These are phyloP conservation scores for Jaminaea rosea DNA, from an alignment of 1,284 basidiomycete species.

Conservation along the genomic window DNA sequence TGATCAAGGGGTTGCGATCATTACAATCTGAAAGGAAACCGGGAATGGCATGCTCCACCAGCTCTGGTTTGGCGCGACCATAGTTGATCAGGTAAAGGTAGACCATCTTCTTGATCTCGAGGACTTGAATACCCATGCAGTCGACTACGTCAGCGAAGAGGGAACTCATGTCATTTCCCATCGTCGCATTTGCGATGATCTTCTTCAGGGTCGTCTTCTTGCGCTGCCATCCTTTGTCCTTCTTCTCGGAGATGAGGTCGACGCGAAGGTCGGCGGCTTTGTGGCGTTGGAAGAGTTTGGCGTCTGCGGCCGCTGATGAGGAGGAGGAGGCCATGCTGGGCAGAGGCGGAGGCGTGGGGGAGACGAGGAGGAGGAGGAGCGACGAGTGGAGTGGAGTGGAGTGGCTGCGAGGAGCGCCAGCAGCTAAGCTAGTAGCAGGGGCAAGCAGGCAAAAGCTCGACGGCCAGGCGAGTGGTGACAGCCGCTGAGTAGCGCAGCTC, in stretches of 20 bases:
- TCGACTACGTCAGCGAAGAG: slow-evolving; percentile 75
- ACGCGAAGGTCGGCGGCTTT: slow-evolving; percentile 42
- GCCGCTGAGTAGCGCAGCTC: too few species aligned
- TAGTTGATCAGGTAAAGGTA: slow-evolving; percentile 73
- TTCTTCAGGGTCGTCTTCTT: slow-evolving; percentile 43
- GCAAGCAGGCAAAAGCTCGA: too few species aligned
- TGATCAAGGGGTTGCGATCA: slow-evolving; percentile 81
- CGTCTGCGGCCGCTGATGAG: slow-evolving; percentile 33
- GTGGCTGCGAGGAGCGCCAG: too few species aligned
- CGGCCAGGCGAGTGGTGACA: too few species aligned
- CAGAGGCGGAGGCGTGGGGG: neutral
- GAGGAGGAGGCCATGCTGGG: slow-evolving; percentile 12
- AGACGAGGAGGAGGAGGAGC: too few species aligned
- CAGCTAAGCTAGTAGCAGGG: too few species aligned
- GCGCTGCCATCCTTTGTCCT: slow-evolving; percentile 42
- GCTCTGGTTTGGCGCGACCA: slow-evolving; percentile 74
- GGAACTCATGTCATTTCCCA: slow-evolving; percentile 68
- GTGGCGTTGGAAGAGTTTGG: slow-evolving; percentile 44
- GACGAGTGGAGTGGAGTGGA: too few species aligned
- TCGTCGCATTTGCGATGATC: slow-evolving; percentile 47
- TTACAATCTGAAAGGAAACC: slow-evolving; percentile 89
- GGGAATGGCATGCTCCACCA: slow-evolving; percentile 76
- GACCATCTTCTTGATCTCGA: slow-evolving; percentile 94
- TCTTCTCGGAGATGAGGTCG: slow-evolving; percentile 43
- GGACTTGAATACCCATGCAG: slow-evolving; percentile 72